phyloP scores from a whole-genome alignment of 2,329 filamentous ascomycete genomes.

The Monosporascus sp. region DNA sequence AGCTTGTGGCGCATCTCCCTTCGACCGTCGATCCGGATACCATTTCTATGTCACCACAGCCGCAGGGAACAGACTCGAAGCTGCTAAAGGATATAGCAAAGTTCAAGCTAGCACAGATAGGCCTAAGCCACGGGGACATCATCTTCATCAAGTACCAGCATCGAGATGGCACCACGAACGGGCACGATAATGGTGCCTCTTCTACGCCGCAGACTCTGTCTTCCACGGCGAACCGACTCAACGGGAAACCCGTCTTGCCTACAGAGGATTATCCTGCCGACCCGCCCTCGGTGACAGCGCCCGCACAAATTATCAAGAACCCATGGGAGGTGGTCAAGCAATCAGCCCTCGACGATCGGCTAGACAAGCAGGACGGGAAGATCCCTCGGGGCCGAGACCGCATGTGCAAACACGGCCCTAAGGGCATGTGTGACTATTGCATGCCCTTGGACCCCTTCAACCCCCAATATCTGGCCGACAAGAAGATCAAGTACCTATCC shows the following conservation, averaged over 20 bases:
- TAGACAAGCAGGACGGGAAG: conserved; percentile 83
- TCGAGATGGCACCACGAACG: conserved; percentile 33
- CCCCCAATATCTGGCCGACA: conserved; percentile 79
- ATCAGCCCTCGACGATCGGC: conserved; percentile 75
- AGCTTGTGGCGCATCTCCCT: conserved; percentile 57
- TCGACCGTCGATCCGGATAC: conserved; percentile 55
- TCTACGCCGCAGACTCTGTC: conserved; percentile 28
- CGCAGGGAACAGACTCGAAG: conserved; percentile 53
- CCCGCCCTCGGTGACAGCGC: conserved; percentile 49
- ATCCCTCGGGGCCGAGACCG: conserved; percentile 26
- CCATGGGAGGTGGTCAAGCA: conserved; percentile 92
- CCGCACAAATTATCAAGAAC: conserved; percentile 66
- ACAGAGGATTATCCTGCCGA: conserved; percentile 62
- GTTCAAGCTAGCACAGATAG: conserved; percentile 53
- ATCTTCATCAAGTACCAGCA: conserved; percentile 80
- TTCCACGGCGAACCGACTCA: conserved; percentile 61
- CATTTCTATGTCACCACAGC: conserved; percentile 57
- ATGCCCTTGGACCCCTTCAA: conserved; percentile 95
- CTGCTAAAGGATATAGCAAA: conserved; percentile 51
- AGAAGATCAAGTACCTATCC: conserved; percentile 97
- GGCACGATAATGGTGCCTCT: conserved; percentile 30
- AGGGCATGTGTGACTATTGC: conserved; percentile 99
- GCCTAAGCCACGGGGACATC: conserved; percentile 75
- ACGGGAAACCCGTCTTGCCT: conserved; percentile 67
- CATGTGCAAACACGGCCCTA: conserved; percentile 89